Conservation (phyloP, 2,329 filamentous ascomycete species). For the Aspergillus aculeatus region DNA sequence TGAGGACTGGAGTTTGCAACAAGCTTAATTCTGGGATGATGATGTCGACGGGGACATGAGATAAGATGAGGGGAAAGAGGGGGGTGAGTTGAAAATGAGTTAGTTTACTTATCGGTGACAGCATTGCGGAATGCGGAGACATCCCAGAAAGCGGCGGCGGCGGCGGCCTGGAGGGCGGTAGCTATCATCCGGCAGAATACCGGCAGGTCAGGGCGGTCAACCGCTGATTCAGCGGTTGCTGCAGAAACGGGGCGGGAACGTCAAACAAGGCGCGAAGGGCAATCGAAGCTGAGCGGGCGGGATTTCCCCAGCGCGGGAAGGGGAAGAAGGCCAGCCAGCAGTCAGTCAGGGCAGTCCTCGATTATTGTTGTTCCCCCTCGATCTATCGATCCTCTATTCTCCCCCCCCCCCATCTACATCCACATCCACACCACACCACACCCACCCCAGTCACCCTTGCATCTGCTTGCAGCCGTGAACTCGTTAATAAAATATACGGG, state of each 20-base stretch:
- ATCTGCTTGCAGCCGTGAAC: constrained; percentile 15
- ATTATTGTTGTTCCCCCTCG: constrained; percentile 10
- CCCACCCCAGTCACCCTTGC: constrained; percentile 18
- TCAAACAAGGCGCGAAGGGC: constrained; percentile 27
- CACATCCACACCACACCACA: background rate
- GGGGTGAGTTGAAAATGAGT: background rate
- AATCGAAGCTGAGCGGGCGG: constrained; percentile 15
- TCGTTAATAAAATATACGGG: constrained; percentile 23
- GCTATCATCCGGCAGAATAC: constrained; percentile 27
- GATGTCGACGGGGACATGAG: background rate
- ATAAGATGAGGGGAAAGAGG: background rate
- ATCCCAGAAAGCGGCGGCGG: background rate
- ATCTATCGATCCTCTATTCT: constrained; percentile 5
- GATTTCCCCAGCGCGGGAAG: constrained; percentile 1
- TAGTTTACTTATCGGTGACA: background rate
- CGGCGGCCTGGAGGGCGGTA: constrained; percentile 26
- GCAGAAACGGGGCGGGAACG: constrained; percentile 30
- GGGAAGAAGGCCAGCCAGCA: background rate
- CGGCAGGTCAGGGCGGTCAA: constrained; percentile 21
- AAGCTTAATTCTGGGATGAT: background rate
- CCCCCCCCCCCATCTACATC: constrained; percentile 1
- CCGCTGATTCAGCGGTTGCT: constrained; percentile 38
- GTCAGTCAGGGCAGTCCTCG: background rate
- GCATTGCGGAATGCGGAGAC: background rate
- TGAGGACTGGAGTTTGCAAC: background rate